Percentiles rank a stretch among this genome's conserved stretches.
Evolutionary conservation across 2,329 filamentous ascomycete species (phyloP).

Genomic region (Macroventuria anomochaeta): DNA sequence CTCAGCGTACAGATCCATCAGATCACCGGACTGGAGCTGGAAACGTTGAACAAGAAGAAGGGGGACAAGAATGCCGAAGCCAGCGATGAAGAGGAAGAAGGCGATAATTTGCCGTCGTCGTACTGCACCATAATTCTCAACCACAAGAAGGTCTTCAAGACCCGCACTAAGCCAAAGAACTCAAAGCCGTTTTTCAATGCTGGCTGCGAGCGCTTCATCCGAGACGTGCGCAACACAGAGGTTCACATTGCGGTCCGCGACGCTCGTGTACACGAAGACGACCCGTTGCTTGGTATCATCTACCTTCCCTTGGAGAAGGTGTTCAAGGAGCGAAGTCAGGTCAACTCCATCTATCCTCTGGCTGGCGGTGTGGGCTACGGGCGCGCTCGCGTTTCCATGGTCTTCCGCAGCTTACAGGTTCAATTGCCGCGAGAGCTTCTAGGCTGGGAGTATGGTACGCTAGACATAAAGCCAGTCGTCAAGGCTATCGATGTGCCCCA

Average conservation of each 20-base stretch:
- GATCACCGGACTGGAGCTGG: conserved; percentile 71
- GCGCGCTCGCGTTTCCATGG: conserved; percentile 70
- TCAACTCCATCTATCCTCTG: conserved; percentile 70
- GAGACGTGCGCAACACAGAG: conserved; percentile 71
- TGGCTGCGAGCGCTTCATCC: conserved; percentile 73
- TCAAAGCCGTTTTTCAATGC: conserved; percentile 81
- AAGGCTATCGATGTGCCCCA: conserved; percentile 58
- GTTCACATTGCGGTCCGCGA: conserved; percentile 73
- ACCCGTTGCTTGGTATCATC: conserved; percentile 72
- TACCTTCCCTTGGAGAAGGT: conserved; percentile 69
- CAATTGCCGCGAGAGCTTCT: conserved; percentile 64
- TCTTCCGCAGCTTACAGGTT: conserved; percentile 73
- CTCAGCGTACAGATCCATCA: conserved; percentile 76
- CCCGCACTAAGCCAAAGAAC: conserved; percentile 78
- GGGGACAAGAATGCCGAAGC: conserved; percentile 56
- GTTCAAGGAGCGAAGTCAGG: conserved; percentile 67
- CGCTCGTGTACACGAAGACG: conserved; percentile 70
- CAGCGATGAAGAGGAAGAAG: conserved; percentile 66
- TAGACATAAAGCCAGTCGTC: conserved; percentile 66
- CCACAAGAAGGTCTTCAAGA: conserved; percentile 72
- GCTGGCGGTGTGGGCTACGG: conserved; percentile 77
- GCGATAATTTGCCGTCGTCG: conserved; percentile 69
- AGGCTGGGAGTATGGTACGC: conserved; percentile 75
- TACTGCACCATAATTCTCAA: conserved; percentile 79
- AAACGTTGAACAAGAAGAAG: conserved; percentile 63